Base-by-base conservation (phyloP, 352 stramenopile genomes). In the Globisporangium perplexum region DNA sequence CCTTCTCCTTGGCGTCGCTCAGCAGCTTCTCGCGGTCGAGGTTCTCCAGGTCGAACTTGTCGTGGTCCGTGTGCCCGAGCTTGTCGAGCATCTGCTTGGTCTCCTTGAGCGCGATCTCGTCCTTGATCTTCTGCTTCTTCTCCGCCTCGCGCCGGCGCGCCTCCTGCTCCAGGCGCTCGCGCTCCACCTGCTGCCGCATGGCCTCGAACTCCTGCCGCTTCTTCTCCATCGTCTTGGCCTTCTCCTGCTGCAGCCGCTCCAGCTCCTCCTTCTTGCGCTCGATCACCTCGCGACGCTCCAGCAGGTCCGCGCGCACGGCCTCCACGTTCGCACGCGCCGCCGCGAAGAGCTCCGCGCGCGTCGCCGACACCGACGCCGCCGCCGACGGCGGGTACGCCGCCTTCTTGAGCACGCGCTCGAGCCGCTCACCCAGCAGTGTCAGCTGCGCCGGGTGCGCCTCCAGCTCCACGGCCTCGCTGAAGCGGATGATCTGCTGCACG, bases 211-310 rank as follows among this genome's bases (percentile, higher is more conserved):
- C 76, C 28, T 83, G 63, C 46, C 81, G 77, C 63, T 90, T 89
- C 59, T 88, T 87, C 55, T 88, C 83, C 38, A 97, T 71, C 44
- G 81, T 82, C 55, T 92, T 87, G 30, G 90, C 57, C 55, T 96
- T 93, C 56, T 98, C 94, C 65, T 98, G 89, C 62, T 96, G 85
- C 50, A 97, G 63, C 23, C 95, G 87, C 66, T 99, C 96, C 0
- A 96, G 77, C 63, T 98, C 93, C 68, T 99, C 96, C 71, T 99
- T 99, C 39, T 96, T 91, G 59, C 94, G 90, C 68, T 99, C 95
- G 61, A 99, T 98, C 41, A 98, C 72, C 47, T 93, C 82, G 45
- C 96, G 96, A 46, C 96, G 88, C 44, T 85, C 83, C 5, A 98
- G 67, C 55, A 96, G 90, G 28, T 76, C 69, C n/a, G 72, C 68